A percentile compares a stretch with the other conserved stretches of the same genome.
Evolutionary conservation across 352 stramenopile species (phyloP).

Genomic region (Phytophthora pini): DNA sequence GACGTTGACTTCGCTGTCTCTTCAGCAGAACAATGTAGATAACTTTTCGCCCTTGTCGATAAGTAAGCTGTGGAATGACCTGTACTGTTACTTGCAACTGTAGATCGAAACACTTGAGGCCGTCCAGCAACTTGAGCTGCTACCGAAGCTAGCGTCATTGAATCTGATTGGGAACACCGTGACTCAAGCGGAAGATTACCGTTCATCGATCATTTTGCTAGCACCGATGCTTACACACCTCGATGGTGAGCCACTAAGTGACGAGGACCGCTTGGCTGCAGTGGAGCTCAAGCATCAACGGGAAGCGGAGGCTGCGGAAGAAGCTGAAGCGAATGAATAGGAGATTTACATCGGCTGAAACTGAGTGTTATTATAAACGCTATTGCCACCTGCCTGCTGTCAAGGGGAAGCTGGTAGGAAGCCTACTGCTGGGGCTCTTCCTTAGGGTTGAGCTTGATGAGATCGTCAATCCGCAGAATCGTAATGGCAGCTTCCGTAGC

Average conservation of each 20-base stretch:
- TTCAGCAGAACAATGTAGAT: constrained; percentile 71
- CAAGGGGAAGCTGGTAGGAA: constrained; percentile 23
- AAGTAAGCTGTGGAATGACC: not conserved
- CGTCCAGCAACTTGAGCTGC: constrained; percentile 49
- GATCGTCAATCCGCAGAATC: constrained; percentile 99
- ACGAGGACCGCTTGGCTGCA: constrained; percentile 68
- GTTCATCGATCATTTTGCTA: constrained; percentile 56
- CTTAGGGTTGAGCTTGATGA: constrained; percentile 96
- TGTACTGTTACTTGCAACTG: not conserved
- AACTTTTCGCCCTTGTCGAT: not conserved
- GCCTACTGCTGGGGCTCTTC: constrained; percentile 81
- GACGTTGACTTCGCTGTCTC: constrained; percentile 46
- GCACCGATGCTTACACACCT: constrained; percentile 64
- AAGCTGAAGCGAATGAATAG: constrained; percentile 33
- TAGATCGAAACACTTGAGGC: constrained; percentile 64
- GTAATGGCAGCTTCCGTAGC: constrained; percentile 99
- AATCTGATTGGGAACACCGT: constrained; percentile 64
- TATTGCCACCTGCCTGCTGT: constrained; percentile 37
- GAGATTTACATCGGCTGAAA: constrained; percentile 19
- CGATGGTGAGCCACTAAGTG: constrained; percentile 57
- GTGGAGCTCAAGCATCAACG: constrained; percentile 64
- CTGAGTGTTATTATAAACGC: constrained; percentile 58
- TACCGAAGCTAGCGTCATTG: constrained; percentile 53
- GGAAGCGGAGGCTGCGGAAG: constrained; percentile 37
- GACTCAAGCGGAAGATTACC: constrained; percentile 62